phyloP scores from a whole-genome alignment of 768 basidiomycete genomes.

The Boletus subparvulus region DNA sequence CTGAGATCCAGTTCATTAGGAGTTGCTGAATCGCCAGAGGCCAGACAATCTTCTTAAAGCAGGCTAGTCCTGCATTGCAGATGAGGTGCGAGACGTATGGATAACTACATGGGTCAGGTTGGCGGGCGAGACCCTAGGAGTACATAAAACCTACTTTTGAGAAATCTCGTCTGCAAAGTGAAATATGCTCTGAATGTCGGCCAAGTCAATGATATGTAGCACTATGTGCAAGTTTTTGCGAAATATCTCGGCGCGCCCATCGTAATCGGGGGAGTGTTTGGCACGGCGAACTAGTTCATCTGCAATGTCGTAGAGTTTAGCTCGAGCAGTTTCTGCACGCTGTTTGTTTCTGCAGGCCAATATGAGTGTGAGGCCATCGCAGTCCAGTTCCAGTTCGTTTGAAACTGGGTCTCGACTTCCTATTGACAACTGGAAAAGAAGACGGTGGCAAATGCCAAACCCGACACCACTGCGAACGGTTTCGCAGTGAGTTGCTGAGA shows the following conservation, averaged over 20 bases:
- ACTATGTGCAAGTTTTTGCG: conserved; percentile 57
- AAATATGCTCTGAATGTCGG: conserved; percentile 58
- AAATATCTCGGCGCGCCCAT: conserved; percentile 58
- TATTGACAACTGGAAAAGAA: conserved; percentile 66
- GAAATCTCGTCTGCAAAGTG: conserved; percentile 56
- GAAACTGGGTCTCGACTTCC: conserved; percentile 35
- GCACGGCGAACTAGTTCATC: conserved; percentile 52
- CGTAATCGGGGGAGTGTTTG: conserved; percentile 37
- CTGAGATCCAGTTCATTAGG: conserved; percentile 41
- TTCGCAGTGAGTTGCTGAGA: conserved; percentile 25
- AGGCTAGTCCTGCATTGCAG: conserved; percentile 74
- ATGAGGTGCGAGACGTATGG: conserved; percentile 80
- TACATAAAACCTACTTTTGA: conserved; percentile 43
- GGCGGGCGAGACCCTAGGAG: neutral
- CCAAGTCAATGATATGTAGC: conserved; percentile 65
- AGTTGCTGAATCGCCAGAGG: conserved; percentile 45
- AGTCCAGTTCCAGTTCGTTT: conserved; percentile 28
- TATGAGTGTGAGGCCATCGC: conserved; percentile 66
- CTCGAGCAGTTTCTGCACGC: conserved; percentile 61
- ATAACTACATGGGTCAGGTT: conserved; percentile 46
- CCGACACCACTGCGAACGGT: conserved; percentile 68
- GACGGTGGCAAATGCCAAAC: conserved; percentile 77
- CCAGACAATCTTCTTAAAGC: conserved; percentile 58
- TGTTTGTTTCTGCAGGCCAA: conserved; percentile 74
- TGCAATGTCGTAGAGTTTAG: conserved; percentile 50